Evolutionary conservation across 148 eudicot species (phyloP), one percentile per base, ranked within the genome.

Genomic region (Suaeda aralocaspica): DNA sequence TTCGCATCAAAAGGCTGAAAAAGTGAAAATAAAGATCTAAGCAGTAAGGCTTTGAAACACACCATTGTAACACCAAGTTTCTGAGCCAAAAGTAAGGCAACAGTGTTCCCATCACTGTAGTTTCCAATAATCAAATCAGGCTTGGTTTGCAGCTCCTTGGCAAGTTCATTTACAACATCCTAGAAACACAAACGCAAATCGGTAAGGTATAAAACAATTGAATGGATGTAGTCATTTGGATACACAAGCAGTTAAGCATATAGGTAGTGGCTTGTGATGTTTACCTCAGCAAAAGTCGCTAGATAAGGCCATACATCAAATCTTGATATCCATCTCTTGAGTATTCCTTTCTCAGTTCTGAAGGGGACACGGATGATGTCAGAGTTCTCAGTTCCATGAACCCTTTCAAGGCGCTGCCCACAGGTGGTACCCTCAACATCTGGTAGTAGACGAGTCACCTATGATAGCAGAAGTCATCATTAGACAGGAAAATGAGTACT

Each of bases 271-370:
- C 14, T 60, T 63, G 19, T 21, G 19, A 25, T 12, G 4, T 21
- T 68, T 65, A 93, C 98, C 92, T 91, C 96, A 50, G 93, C 84
- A 90, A 84, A 94, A 26, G 91, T 91, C 72, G 89, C 93, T 18
- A 94, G 88, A 88, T 94, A 91, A 44, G 99, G 99, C 99, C 99
- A 94, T 41, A 94, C 99, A 78, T 94, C 96, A 19, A 94, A 94
- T 9, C 99, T 83, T 39, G 99, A 94, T 70, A 94, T 94, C 99
- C 99, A 94, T 77, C 77, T 87, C 60, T 93, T 82, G 18, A 94
- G 86, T 46, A 94, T 86, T 28, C 99, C 99, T 67, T 94, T 83
- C 83, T 94, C 92, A 6, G 87, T 86, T 82, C 99, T 91, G 62
- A 94, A 94, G 64, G 99, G 99, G 6, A 94, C 97, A 45, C 99